Conservation (phyloP, 2,329 filamentous ascomycete species). For the Phaeosphaeriaceae sp. region DNA sequence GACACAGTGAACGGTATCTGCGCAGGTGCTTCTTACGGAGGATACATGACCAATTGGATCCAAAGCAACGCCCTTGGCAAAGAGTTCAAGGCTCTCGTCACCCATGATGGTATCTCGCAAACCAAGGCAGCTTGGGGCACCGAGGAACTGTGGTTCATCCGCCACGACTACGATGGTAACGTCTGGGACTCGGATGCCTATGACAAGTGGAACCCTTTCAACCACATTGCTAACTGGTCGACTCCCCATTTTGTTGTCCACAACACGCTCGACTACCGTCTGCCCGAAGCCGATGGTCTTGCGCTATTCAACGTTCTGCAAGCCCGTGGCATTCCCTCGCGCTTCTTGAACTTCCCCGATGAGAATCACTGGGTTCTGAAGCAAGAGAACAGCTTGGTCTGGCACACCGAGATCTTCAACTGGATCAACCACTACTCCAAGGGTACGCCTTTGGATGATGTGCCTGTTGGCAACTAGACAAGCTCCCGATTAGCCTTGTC, state of each 20-base stretch:
- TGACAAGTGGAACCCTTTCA: slow-evolving; percentile 64
- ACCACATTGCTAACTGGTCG: slow-evolving; percentile 71
- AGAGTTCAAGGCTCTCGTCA: slow-evolving; percentile 86
- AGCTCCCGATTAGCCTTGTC: too few relatives aligned
- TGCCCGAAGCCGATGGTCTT: slow-evolving; percentile 84
- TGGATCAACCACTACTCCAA: slow-evolving; percentile 49
- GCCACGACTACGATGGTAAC: slow-evolving; percentile 52
- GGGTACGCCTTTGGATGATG: slow-evolving; percentile 37
- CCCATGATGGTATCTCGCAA: slow-evolving; percentile 85
- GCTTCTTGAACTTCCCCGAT: slow-evolving; percentile 81
- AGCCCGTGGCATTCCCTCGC: slow-evolving; percentile 74
- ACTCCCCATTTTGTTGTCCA: slow-evolving; percentile 92
- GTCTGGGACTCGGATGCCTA: slow-evolving; percentile 52
- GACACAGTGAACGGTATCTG: slow-evolving; percentile 76
- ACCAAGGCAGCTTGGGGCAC: slow-evolving; percentile 53
- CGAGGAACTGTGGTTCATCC: slow-evolving; percentile 61
- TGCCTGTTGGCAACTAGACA: slow-evolving; percentile 37
- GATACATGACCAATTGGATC: slow-evolving; percentile 74
- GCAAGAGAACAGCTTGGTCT: slow-evolving; percentile 89
- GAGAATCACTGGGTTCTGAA: slow-evolving; percentile 85
- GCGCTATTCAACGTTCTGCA: slow-evolving; percentile 87
- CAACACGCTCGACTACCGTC: slow-evolving; percentile 86
- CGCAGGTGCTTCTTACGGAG: slow-evolving; percentile 66
- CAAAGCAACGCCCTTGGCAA: slow-evolving; percentile 83
- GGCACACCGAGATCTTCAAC: slow-evolving; percentile 69